Evolutionary conservation across 176 grass and related monocot species (phyloP).

Genomic region (Phoenix roebelenii): DNA sequence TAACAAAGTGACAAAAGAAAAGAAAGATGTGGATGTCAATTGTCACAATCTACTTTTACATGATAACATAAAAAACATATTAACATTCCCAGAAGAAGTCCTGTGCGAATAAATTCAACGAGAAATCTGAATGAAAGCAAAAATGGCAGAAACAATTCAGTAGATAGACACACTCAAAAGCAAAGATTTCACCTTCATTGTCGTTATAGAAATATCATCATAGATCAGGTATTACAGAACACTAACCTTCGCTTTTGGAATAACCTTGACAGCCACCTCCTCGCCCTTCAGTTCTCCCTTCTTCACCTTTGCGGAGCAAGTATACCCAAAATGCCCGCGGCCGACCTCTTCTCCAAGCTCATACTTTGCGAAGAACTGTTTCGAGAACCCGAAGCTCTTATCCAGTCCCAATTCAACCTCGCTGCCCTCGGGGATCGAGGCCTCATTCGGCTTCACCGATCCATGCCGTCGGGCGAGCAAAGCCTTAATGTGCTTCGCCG

Average conservation of each 20-base stretch:
- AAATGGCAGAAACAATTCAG: no score
- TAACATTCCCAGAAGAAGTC: no score
- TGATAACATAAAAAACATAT: no score
- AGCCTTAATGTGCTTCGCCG: constrained; percentile 77
- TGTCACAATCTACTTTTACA: no score
- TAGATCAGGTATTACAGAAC: neutral
- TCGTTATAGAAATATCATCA: no score
- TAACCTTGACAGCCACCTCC: constrained; percentile 80
- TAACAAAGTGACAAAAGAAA: no score
- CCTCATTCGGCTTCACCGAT: constrained; percentile 56
- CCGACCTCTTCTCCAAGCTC: constrained; percentile 67
- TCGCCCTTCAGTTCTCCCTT: constrained; percentile 77
- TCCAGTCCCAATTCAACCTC: constrained; percentile 53
- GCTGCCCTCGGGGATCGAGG: constrained; percentile 53
- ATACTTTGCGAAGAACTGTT: constrained; percentile 55
- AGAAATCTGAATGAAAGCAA: no score
- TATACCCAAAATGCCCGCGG: constrained; percentile 75
- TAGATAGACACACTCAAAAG: no score
- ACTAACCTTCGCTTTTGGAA: constrained; percentile 68
- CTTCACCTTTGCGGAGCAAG: constrained; percentile 62
- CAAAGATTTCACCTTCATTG: no score
- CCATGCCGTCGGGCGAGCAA: constrained; percentile 63
- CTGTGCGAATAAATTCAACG: no score
- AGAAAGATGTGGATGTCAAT: no score
- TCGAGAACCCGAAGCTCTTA: constrained; percentile 72